Base-by-base conservation (phyloP, 108 stramenopile genomes). In the Nitzschia palea region DNA sequence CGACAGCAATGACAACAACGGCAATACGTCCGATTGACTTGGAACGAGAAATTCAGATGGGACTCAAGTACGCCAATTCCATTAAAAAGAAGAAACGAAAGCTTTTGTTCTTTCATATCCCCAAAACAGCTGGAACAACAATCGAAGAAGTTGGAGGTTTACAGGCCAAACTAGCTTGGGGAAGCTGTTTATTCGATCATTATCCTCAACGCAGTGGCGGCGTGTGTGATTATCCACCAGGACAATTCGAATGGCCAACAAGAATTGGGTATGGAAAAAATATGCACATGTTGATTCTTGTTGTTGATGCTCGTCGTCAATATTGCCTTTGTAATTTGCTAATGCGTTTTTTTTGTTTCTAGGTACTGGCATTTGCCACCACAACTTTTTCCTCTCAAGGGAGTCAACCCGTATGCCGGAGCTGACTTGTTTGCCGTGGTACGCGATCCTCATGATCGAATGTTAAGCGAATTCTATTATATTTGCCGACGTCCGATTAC, bases 391-490 rank as follows among this genome's bases (percentile, higher is more conserved):
- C 73, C 73, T 12, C 22, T 69, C 26, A 58, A 27, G 28, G 62
- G 74, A 0, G 18, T 43, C 8, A 72, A 78, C 62, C 78, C 78
- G 9, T 79, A 79, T 36, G 30, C 45, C 0, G 34, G 62, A 9
- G 72, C 67, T n/a, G 78, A 79, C 17, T 18, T 73, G 0, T 79
- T 79, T 67, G 74, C 71, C 10, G 63, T 80, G 2, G 26, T 80
- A 27, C 67, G 79, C 43, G 58, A 69, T 28, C 73, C 73, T 22
- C 44, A 34, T n/a, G 79, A 70, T 14, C 55, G 79, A 34, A 30
- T 80, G 31, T 15, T 80, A 23, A 70, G 68, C n/a, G 79, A 80
- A 55, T 80, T 66, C 52, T 74, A 80, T 44, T 80, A 74, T 42
- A 37, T 65, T 44, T 80, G 79, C 40, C 23, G 59, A 29, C 42